Evolutionary conservation across 805 yeast genomes (phyloP).

Genomic region (Lipomyces spencermartinsiae): DNA sequence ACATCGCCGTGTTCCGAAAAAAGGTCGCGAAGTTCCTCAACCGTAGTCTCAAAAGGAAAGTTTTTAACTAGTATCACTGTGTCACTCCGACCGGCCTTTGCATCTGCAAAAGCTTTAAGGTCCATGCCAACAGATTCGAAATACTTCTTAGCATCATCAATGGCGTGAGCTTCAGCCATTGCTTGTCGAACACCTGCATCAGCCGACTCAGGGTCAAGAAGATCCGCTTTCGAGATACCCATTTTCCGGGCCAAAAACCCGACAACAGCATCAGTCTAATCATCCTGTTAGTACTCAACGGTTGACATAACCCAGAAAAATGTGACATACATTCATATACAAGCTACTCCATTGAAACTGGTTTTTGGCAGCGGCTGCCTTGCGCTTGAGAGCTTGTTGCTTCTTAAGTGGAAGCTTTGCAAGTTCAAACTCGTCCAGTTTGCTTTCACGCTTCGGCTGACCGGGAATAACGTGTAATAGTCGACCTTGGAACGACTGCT

Average conservation of each 20-base stretch:
- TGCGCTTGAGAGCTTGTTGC: slow-evolving; percentile 82
- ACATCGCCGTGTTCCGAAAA: slow-evolving; percentile 82
- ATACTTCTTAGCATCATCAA: slow-evolving; percentile 86
- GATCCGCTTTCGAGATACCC: slow-evolving; percentile 81
- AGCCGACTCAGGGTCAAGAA: slow-evolving; percentile 86
- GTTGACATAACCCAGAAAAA: neutral
- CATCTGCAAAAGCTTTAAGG: slow-evolving; percentile 67
- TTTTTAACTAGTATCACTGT: slow-evolving; percentile 82
- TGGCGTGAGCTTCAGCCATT: slow-evolving; percentile 93
- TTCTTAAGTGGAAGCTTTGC: slow-evolving; percentile 91
- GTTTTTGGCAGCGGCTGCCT: slow-evolving; percentile 80
- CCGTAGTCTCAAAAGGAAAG: slow-evolving; percentile 85
- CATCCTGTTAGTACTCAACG: neutral
- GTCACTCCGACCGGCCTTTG: slow-evolving; percentile 67
- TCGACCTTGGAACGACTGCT: slow-evolving; percentile 92
- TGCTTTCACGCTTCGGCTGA: slow-evolving; percentile 78
- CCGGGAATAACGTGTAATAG: slow-evolving; percentile 88
- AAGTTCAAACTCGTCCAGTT: slow-evolving; percentile 87
- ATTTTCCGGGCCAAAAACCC: slow-evolving; percentile 84
- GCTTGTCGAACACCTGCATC: slow-evolving; percentile 95
- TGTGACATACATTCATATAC: slow-evolving; percentile 62
- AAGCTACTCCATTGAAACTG: slow-evolving; percentile 96
- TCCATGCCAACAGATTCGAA: slow-evolving; percentile 89
- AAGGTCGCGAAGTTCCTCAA: slow-evolving; percentile 79
- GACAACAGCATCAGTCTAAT: slow-evolving; percentile 79